Base-by-base conservation (phyloP, 768 basidiomycete genomes). In the Amanita jacksonii region DNA sequence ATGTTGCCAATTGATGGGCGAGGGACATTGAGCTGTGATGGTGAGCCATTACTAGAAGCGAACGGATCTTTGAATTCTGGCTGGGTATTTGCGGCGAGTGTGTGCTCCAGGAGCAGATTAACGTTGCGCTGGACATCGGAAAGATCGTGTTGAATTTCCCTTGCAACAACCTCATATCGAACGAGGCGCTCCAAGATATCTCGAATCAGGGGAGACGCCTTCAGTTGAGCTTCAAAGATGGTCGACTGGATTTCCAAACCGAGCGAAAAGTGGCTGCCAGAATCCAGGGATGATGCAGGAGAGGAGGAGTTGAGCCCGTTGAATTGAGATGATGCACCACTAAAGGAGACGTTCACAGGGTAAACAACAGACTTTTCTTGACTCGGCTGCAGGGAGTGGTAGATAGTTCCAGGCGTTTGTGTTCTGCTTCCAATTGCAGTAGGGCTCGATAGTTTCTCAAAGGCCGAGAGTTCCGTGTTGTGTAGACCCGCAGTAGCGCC, bases 21-120 rank as follows among this genome's bases (percentile, higher is more conserved):
- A 24, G 74, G 70, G 27, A 70, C 67, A 46, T 62, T 67, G 45
- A 66, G 44, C 13, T 60, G 54, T 32, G 63, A 48, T 34, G 63
- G 55, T 49, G 65, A 62, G 43, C 51, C 52, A 35, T 61, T 56
- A 44, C 62, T 64, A 19, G 74, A 56, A 24, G 84, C 77, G 54
- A 89, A 89, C 0, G 86, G 86, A 55, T 88, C 79, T 56, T 83
- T 82, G 68, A 88, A 89, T 52, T 87, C 85, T n/a, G 82, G 81
- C 46, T 78, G 73, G 10, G 59, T 52, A 22, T 55, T 53, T 25
- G 59, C 52, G 35, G 63, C 67, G 42, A 84, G 57, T 8, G 77
- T 72, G 20, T 81, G 76, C 48, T 89, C 85, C 22, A 90, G 66
- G 43, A 91, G 69, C 12, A 87, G 53, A 55, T 81, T 77, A 48